These are phyloP conservation scores for Alternaria infectoria DNA, from an alignment of 2,329 filamentous ascomycete genomes.

Conservation along the genomic window DNA sequence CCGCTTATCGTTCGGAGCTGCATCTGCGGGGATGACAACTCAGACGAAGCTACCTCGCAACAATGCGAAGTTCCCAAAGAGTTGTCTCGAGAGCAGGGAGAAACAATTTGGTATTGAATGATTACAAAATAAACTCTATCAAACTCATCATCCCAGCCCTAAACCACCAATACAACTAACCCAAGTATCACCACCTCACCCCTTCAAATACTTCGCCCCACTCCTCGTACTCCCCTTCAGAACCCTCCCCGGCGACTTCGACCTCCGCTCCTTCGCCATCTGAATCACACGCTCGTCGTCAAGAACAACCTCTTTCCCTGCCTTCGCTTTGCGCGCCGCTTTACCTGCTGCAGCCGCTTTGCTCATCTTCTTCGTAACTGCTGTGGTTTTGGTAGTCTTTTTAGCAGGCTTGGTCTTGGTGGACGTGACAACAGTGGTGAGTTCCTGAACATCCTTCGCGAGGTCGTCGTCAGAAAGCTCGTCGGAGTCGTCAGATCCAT, in stretches of 20 bases:
- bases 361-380: not conserved
- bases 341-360: slow-evolving; percentile 1
- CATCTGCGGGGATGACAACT: not conserved
- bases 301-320: not conserved
- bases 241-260: not conserved
- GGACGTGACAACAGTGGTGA: not conserved
- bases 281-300: not conserved
- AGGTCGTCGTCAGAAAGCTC: not conserved
- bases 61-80: not conserved
- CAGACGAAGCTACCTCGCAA: not conserved
- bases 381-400: not conserved
- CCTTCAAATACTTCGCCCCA: not conserved
- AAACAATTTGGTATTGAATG: not conserved
- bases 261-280: not conserved
- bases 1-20: not conserved
- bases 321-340: not conserved
- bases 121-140: not conserved
- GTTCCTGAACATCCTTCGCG: not conserved
- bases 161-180: not conserved
- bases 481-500: not conserved
- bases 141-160: not conserved
- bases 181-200: not conserved
- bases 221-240: not conserved
- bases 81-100: not conserved
- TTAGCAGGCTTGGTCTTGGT: not conserved